Evolutionary conservation across 441 rosid species (phyloP), one percentile per base, ranked within the genome.

Genomic region (Erodium moschatum): DNA sequence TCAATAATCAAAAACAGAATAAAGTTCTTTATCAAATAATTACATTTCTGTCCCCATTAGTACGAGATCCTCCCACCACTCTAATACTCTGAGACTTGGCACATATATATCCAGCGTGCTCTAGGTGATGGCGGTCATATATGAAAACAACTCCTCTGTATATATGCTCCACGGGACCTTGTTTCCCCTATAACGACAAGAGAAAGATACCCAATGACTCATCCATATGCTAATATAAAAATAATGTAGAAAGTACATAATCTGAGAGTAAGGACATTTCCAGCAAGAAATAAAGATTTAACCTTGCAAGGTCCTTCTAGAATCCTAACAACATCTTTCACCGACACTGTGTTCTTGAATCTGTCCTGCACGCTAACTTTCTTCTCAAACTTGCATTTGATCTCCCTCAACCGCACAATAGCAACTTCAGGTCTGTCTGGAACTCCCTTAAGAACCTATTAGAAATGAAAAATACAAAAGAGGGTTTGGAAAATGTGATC

Each of bases 91-190:
- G 82, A 44, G 95, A 72, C 77, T 91, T 95, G 65, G 86, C 91
- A 71, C 99, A 95, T 46, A 91, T 90, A 78, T 86, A 95, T 56
- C 99, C 98, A 18, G 97, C 97, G 85, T 94, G 97, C 80, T 94
- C 99, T 69, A 91, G 89, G 77, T 91, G 97, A 81, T 87, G 97
- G 6, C 96, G 91, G 73, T 94, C 99, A 74, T 83, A 81, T 54
- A 94, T 75, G 61, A 94, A 94, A 70, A 94, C 73, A 56, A 91
- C 79, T 67, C 91, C 92, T 79, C 80, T 88, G 67, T 73, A 91
- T 70, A 91, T 87, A 82, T 94, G 99, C 76, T 82, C 97, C 61
- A 91, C 97, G 42, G 96, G 94, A 73, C 99, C 97, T 89, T 92
- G 97, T 71, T 87, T 89, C 63, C 98, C 99, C 97, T 95, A 48